Percentiles rank a stretch among this genome's conserved stretches.
Conservation (phyloP, 2,329 filamentous ascomycete genomes). For the Diplodia seriata region DNA sequence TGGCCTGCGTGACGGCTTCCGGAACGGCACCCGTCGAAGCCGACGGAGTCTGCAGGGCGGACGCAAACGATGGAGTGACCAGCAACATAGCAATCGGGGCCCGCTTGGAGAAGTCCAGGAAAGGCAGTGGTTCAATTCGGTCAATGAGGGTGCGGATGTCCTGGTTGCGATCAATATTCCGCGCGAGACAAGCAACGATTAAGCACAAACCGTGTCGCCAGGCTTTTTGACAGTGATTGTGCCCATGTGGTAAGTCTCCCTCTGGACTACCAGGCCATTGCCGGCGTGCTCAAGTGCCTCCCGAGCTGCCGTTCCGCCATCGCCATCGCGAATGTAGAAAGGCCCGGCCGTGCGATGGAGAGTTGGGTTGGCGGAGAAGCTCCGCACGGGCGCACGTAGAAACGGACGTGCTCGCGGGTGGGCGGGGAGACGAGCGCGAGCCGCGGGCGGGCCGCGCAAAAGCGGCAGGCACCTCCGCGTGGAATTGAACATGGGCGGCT, state of each 20-base stretch:
- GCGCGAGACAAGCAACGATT: not conserved
- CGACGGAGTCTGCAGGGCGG: not conserved
- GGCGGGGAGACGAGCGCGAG: not conserved
- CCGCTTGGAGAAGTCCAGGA: not conserved
- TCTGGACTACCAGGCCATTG: not conserved
- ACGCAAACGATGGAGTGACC: slow-evolving; percentile 16
- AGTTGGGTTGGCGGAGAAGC: not conserved
- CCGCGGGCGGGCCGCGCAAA: not conserved
- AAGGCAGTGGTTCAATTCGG: slow-evolving; percentile 5
- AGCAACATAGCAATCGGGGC: slow-evolving; percentile 8
- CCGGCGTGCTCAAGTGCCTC: not conserved
- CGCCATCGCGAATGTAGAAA: not conserved
- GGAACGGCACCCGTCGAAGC: not conserved
- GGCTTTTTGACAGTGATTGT: slow-evolving; percentile 15
- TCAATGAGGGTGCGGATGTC: slow-evolving; percentile 14
- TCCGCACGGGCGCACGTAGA: not conserved
- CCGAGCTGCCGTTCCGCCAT: not conserved
- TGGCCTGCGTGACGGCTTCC: slow-evolving; percentile 1
- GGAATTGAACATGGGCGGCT: slow-evolving; percentile 17
- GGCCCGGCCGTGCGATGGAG: not conserved
- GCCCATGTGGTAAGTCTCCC: not conserved
- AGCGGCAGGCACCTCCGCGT: slow-evolving; percentile 2
- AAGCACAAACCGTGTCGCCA: slow-evolving; percentile 4
- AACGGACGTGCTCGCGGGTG: not conserved
- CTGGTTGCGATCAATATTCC: slow-evolving; percentile 6